phyloP scores from a whole-genome alignment of 139 green algal species.

The Edaphochlamys debaryana region DNA sequence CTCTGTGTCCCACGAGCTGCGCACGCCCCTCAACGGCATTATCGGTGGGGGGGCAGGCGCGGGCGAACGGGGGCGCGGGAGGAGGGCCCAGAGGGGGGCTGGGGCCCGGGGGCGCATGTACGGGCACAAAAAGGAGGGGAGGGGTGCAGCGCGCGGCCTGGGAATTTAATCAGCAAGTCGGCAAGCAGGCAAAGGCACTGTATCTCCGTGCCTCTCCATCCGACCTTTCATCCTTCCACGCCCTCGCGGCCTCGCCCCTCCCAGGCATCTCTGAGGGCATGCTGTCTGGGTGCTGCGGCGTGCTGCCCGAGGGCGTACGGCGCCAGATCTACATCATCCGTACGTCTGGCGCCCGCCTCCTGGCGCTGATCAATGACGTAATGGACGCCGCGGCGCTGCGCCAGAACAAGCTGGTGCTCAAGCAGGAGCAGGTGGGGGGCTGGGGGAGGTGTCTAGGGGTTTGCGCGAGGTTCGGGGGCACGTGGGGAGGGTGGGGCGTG shows the following conservation, averaged over 20 bases:
- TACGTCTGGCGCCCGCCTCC: conserved; percentile 56
- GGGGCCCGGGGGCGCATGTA: too few relatives aligned
- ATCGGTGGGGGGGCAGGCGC: conserved; percentile 45
- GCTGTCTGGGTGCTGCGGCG: conserved; percentile 58
- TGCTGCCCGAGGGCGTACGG: conserved; percentile 53
- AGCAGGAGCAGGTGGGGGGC: conserved; percentile 49
- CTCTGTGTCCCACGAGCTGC: conserved; percentile 71
- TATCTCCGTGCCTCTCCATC: too few relatives aligned
- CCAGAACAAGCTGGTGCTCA: conserved; percentile 64
- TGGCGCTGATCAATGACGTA: conserved; percentile 66
- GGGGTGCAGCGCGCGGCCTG: too few relatives aligned
- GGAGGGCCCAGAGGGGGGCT: too few relatives aligned
- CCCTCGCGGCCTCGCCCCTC: too few relatives aligned
- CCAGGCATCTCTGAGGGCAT: conserved; percentile 62
- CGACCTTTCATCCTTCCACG: too few relatives aligned
- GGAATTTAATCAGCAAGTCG: too few relatives aligned
- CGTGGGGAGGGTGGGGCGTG: background rate
- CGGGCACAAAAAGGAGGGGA: too few relatives aligned
- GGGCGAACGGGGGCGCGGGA: too few relatives aligned
- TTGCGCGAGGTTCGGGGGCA: too few relatives aligned
- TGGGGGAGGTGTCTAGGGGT: background rate
- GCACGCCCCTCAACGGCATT: conserved; percentile 76
- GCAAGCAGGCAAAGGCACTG: too few relatives aligned
- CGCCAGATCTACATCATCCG: conserved; percentile 63
- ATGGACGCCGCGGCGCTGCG: conserved; percentile 63